phyloP scores from a whole-genome alignment of 805 yeast species.

The Suhomyces emberorum region DNA sequence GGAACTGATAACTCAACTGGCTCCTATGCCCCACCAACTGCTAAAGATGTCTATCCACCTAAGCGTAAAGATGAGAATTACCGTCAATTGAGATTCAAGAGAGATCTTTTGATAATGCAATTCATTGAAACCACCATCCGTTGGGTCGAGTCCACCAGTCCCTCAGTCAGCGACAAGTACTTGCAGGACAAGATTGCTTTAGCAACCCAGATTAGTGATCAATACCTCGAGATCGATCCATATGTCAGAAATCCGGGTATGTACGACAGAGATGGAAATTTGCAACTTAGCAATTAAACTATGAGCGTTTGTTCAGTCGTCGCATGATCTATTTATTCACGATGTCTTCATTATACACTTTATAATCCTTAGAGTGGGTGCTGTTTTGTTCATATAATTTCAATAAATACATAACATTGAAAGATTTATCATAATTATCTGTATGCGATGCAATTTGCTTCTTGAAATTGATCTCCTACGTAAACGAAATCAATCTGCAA shows the following conservation, averaged over 20 bases:
- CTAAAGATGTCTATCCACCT: slow-evolving; percentile 46
- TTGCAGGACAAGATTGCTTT: slow-evolving; percentile 53
- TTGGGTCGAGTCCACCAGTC: slow-evolving; percentile 71
- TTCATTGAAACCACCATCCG: slow-evolving; percentile 62
- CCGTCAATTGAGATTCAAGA: slow-evolving; percentile 44
- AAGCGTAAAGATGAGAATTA: slow-evolving; percentile 40
- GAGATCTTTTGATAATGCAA: slow-evolving; percentile 50
- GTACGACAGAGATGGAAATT: slow-evolving; percentile 71
- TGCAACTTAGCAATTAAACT: slow-evolving; percentile 16
- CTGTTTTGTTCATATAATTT: too few species aligned
- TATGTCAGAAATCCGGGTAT: slow-evolving; percentile 75
- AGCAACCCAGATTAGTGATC: slow-evolving; percentile 52
- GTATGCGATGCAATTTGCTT: too few species aligned
- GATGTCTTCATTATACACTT: too few species aligned
- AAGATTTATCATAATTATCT: too few species aligned
- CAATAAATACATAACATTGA: too few species aligned
- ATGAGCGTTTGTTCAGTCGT: too few species aligned
- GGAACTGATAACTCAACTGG: slow-evolving; percentile 63
- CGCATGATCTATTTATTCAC: too few species aligned
- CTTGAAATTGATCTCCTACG: too few species aligned
- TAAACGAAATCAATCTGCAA: too few species aligned
- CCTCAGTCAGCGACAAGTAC: slow-evolving; percentile 45
- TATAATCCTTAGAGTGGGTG: too few species aligned
- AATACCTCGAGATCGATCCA: slow-evolving; percentile 73
- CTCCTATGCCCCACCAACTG: slow-evolving; percentile 60